Evolutionary conservation across 371 early-diverging fungal species (phyloP), one percentile per base, ranked within the genome.

Genomic region (Rhizomucor miehei): DNA sequence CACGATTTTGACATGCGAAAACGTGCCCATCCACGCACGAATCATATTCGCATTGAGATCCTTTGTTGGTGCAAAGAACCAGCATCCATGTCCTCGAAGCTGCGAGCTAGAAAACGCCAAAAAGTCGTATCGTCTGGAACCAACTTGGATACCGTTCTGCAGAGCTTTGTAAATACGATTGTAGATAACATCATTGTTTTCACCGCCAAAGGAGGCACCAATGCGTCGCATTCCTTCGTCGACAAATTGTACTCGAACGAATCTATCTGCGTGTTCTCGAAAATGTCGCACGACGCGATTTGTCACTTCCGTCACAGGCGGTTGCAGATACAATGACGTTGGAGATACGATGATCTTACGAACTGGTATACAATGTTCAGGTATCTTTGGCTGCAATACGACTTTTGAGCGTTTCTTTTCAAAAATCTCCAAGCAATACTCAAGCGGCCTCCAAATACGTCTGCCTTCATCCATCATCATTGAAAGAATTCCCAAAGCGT

Each of bases 21-120:
- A 90, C 6, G 83, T 75, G 12, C 93, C 93, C 83, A 90, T 84
- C 87, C 86, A 87, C 0, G 34, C 21, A 6, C 86, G 81, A 48
- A 92, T 88, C n/a, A 61, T 44, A 43, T 79, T 71, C 0, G 78
- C 77, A 24, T 71, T 80, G n/a, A 82, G 46, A 4, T 69, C 63
- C 0, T 19, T 17, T 0, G 65, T 65, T 14, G 69, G 62, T 1
- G 76, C 71, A 63, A 89, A 84, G 62, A 90, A 89, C 91, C 90
- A 92, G 12, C 86, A 86, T 19, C 77, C 77, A 44, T 89, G 86
- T 25, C 80, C 80, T 6, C 84, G 80, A 25, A 92, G 59, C 55
- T 89, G 90, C 10, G 81, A 82, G 17, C 79, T 75, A 0, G 87
- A 87, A 52, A 85, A 87, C 0, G 89, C 90, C 44, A 92, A 52